phyloP scores from a whole-genome alignment of 108 stramenopile species.

The Schizochytrium sp. region DNA sequence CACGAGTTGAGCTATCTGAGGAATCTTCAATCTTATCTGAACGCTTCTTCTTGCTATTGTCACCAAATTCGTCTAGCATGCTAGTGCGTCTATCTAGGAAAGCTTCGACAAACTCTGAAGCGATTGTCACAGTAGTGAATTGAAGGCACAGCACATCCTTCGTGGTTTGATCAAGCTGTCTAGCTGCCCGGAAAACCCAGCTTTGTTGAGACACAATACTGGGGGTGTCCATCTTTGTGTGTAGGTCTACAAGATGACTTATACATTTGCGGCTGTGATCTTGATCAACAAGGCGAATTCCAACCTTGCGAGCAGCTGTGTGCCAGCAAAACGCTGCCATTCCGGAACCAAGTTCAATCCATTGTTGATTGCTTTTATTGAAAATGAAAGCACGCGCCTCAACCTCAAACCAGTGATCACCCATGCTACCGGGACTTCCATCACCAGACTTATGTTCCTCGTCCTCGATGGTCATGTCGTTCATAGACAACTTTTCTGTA shows the following conservation, averaged over 20 bases:
- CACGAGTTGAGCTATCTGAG: neutral
- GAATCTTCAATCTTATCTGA: neutral
- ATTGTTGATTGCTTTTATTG: constrained; percentile 49
- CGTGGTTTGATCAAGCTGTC: neutral
- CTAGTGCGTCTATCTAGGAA: neutral
- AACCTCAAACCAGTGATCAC: constrained; percentile 20
- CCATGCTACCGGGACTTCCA: neutral
- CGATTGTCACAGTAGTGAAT: constrained; percentile 33
- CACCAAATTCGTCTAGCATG: neutral
- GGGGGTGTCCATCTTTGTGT: constrained; percentile 47
- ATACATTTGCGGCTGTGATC: constrained; percentile 26
- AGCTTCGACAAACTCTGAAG: constrained; percentile 21
- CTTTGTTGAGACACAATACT: constrained; percentile 18
- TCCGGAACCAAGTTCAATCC: constrained; percentile 49
- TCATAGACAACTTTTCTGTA: constrained; percentile 1
- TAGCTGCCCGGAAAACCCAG: constrained; percentile 46
- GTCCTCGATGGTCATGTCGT: neutral
- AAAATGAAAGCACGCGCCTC: constrained; percentile 49
- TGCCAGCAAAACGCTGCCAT: neutral
- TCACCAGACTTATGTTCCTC: constrained; percentile 43
- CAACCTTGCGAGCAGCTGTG: neutral
- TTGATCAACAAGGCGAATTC: neutral
- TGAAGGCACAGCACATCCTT: constrained; percentile 58
- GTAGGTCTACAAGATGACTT: constrained; percentile 19
- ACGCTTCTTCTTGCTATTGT: constrained; percentile 16